These are phyloP conservation scores for Ambrosia artemisiifolia DNA, from an alignment of 129 eudicot genomes.

Conservation along the genomic window DNA sequence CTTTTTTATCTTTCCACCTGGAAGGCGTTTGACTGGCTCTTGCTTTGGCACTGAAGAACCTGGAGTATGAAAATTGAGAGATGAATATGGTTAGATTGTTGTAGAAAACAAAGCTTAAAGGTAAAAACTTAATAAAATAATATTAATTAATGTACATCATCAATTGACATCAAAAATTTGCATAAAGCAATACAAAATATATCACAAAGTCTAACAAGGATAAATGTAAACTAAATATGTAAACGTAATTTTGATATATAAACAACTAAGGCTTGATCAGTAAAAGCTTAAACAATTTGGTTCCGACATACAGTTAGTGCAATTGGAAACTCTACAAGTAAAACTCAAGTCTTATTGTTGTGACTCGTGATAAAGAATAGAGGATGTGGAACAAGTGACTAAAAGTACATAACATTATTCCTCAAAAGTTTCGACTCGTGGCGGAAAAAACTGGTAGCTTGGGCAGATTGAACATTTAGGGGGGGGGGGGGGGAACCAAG, in stretches of 20 bases:
- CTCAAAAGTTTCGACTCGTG: neutral
- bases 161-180: neutral
- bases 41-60: slow-evolving; percentile 36
- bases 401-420: neutral
- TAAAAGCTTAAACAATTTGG: neutral
- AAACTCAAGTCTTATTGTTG: neutral
- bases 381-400: neutral
- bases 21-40: slow-evolving; percentile 89
- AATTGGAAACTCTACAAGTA: neutral
- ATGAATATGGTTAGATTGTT: neutral
- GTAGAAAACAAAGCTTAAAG: slow-evolving; percentile 1
- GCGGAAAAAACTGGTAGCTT: neutral
- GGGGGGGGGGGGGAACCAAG: no score
- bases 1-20: slow-evolving; percentile 94
- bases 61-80: neutral
- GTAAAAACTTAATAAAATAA: neutral
- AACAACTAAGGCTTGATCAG: neutral
- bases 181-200: slow-evolving; percentile 4
- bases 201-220: neutral
- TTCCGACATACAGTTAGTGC: neutral
- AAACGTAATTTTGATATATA: neutral
- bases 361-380: neutral
- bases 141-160: neutral
- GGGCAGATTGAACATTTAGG: neutral
- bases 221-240: neutral